These are phyloP conservation scores for Cercospora sesami DNA, from an alignment of 2,329 filamentous ascomycete species.

Conservation along the genomic window DNA sequence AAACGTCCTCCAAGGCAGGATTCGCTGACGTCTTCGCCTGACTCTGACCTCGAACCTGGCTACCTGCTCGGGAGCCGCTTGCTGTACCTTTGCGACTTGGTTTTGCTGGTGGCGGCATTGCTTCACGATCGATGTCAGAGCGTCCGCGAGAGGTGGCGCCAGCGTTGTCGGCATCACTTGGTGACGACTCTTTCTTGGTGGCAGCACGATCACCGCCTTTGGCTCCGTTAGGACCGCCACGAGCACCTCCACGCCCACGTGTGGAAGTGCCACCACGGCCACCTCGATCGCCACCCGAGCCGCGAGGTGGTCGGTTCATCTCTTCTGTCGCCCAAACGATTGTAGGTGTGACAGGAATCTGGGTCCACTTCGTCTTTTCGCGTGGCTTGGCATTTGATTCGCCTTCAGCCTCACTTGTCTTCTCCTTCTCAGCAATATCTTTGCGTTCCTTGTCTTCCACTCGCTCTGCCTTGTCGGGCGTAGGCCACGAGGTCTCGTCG, in stretches of 20 bases:
- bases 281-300: conserved; percentile 52
- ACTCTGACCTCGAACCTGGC: conserved; percentile 18
- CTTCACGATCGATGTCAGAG: conserved; percentile 33
- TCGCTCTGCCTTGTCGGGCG: conserved; percentile 63
- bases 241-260: conserved; percentile 46
- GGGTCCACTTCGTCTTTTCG: conserved; percentile 81
- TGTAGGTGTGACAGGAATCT: conserved; percentile 76
- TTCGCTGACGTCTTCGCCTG: conserved; percentile 8
- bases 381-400: conserved; percentile 54
- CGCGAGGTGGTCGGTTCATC: conserved; percentile 29
- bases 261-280: conserved; percentile 57
- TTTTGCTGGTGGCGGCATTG: conserved; percentile 32
- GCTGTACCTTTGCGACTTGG: conserved; percentile 18
- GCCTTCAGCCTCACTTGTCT: conserved; percentile 61
- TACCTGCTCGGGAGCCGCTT: conserved; percentile 23
- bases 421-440: conserved; percentile 57
- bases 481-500: conserved; percentile 85
- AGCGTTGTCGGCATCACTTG: conserved; percentile 23
- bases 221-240: conserved; percentile 43
- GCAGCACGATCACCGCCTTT: conserved; percentile 40
- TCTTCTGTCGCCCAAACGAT: conserved; percentile 78
- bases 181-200: conserved; percentile 19
- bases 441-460: conserved; percentile 75
- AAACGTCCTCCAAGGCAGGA: not conserved
- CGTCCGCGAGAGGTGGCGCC: conserved; percentile 21